Conservation (phyloP, 108 stramenopile species). For the Nitzschia sp. region DNA sequence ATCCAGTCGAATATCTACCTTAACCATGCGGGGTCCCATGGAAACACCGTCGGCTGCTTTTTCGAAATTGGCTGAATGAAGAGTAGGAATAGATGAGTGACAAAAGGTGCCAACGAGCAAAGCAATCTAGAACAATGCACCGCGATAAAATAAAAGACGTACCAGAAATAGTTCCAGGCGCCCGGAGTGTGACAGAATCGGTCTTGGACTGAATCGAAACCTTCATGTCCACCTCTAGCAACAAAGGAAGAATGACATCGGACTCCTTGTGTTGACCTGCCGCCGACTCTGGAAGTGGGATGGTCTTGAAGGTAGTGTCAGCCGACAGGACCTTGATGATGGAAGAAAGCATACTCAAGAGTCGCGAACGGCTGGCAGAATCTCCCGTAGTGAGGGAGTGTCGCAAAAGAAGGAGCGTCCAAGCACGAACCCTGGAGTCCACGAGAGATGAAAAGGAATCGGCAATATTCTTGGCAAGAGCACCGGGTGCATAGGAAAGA, state of each 20-base stretch:
- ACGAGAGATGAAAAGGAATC: constrained; percentile 54
- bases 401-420: constrained; percentile 58
- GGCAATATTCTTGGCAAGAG: constrained; percentile 44
- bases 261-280: constrained; percentile 37
- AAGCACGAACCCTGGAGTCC: constrained; percentile 51
- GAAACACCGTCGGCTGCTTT: constrained; percentile 5
- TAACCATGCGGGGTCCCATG: constrained; percentile 20
- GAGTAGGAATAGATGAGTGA: too few relatives aligned
- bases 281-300: constrained; percentile 43
- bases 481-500: constrained; percentile 42
- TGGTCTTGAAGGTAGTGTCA: constrained; percentile 35
- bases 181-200: constrained; percentile 44
- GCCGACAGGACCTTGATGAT: constrained; percentile 38
- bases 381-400: constrained; percentile 66
- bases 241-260: constrained; percentile 56
- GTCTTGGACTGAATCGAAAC: constrained; percentile 38
- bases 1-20: constrained; percentile 50
- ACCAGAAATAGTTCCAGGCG: constrained; percentile 66
- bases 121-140: too few relatives aligned
- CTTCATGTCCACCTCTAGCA: constrained; percentile 45
- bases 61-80: constrained; percentile 26
- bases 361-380: constrained; percentile 40
- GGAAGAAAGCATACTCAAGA: constrained; percentile 51
- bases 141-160: constrained; percentile 29
- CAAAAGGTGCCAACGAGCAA: too few relatives aligned